Conservation (phyloP, 441 rosid genomes). For the Erodium moschatum region DNA sequence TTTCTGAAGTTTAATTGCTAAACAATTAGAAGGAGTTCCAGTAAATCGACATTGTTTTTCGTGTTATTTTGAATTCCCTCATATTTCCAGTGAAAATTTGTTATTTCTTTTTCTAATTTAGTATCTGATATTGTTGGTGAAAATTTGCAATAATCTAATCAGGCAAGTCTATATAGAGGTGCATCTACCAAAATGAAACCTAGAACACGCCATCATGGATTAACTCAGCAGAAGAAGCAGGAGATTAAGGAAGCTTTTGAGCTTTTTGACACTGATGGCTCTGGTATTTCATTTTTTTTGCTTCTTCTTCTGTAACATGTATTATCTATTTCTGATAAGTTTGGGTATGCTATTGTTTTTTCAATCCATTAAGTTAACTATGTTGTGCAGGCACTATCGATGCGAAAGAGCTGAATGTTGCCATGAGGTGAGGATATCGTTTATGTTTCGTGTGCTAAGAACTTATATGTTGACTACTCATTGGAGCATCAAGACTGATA, state of each 20-base stretch:
- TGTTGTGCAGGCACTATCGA: slow-evolving; percentile 68
- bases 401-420: slow-evolving; percentile 94
- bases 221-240: slow-evolving; percentile 54
- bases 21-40: neutral
- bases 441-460: neutral
- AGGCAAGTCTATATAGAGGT: slow-evolving; percentile 51
- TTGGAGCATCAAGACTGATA: slow-evolving; percentile 10
- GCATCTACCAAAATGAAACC: slow-evolving; percentile 54
- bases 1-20: neutral
- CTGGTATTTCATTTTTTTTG: slow-evolving; percentile 38
- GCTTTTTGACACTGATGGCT: slow-evolving; percentile 89
- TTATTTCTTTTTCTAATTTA: neutral
- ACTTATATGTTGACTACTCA: neutral
- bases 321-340: slow-evolving; percentile 8
- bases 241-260: slow-evolving; percentile 95
- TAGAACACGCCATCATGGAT: slow-evolving; percentile 59
- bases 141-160: slow-evolving; percentile 13
- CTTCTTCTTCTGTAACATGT: neutral
- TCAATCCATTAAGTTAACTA: slow-evolving; percentile 3
- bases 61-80: neutral
- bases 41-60: too few relatives aligned
- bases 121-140: neutral
- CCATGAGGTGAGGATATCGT: slow-evolving; percentile 65
- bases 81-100: neutral
- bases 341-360: too few relatives aligned